A percentile compares a stretch with the other conserved stretches of the same genome.
phyloP scores from a whole-genome alignment of 176 grass and related monocot genomes.

The Phoenix roebelenii region DNA sequence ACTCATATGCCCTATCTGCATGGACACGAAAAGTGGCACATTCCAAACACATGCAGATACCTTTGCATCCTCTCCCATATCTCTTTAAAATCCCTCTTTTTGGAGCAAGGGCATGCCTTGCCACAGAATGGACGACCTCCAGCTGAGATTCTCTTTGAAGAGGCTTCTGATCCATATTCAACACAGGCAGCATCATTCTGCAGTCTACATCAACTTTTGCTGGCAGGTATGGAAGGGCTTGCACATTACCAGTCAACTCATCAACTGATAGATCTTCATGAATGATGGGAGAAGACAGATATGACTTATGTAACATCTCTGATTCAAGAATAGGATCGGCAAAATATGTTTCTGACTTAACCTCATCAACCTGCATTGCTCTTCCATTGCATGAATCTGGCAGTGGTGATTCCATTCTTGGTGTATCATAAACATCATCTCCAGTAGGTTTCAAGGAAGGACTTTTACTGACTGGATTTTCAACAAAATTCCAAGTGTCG shows the following conservation, averaged over 20 bases:
- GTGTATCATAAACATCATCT: too few species aligned
- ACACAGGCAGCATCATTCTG: not conserved
- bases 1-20: constrained; percentile 73
- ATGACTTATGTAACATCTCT: constrained; percentile 22
- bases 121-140: constrained; percentile 12
- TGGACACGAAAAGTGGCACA: constrained; percentile 49
- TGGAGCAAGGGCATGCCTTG: constrained; percentile 21
- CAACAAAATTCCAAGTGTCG: constrained; percentile 22
- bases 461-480: constrained; percentile 20
- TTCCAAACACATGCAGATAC: constrained; percentile 76
- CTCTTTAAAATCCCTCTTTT: constrained; percentile 70
- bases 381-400: not conserved
- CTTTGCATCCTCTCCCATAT: constrained; percentile 51
- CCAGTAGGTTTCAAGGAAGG: not conserved
- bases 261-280: constrained; percentile 32
- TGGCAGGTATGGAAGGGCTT: constrained; percentile 4
- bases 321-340: constrained; percentile 26
- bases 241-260: constrained; percentile 33
- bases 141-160: not conserved
- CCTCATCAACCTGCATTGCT: not conserved
- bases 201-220: constrained; percentile 3
- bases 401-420: not conserved
- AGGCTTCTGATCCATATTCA: not conserved
- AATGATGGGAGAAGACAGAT: constrained; percentile 19
- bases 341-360: constrained; percentile 24